Percentiles rank a stretch among this genome's conserved stretches.
Evolutionary conservation across 73 alveolate species (phyloP).

Genomic region (Paramecium sexaurelia): DNA sequence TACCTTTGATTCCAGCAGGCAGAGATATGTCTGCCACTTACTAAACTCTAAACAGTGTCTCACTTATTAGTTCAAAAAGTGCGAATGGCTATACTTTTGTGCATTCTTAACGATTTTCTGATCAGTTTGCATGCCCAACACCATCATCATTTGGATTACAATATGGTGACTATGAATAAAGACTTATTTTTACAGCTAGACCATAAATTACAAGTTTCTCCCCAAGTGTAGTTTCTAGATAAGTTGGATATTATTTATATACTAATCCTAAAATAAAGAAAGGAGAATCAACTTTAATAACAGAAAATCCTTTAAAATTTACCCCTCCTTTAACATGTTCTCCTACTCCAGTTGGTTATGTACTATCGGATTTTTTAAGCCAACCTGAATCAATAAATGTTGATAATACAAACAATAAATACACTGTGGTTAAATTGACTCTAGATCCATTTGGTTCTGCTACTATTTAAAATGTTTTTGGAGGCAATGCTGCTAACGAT

Average conservation of each 20-base stretch:
- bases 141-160: not conserved
- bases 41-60: not conserved
- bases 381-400: not conserved
- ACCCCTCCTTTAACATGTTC: not conserved
- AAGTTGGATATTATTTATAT: not conserved
- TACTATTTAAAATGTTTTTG: not conserved
- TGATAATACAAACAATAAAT: not conserved
- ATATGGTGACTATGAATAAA: not conserved
- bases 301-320: not conserved
- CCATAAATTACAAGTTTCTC: not conserved
- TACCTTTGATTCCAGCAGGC: not conserved
- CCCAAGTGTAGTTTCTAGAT: not conserved
- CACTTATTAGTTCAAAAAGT: not conserved
- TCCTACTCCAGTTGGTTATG: not conserved
- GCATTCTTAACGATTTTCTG: constrained; percentile 31
- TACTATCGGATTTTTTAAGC: not conserved
- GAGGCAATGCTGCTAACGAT: not conserved
- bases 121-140: not conserved
- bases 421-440: not conserved
- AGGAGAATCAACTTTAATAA: not conserved
- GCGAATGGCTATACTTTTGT: constrained; percentile 29
- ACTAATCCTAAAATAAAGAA: not conserved
- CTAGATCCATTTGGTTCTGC: not conserved
- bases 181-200: not conserved
- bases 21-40: not conserved